Conservation (phyloP, 129 eudicot species). For the Helianthus tuberosus region DNA sequence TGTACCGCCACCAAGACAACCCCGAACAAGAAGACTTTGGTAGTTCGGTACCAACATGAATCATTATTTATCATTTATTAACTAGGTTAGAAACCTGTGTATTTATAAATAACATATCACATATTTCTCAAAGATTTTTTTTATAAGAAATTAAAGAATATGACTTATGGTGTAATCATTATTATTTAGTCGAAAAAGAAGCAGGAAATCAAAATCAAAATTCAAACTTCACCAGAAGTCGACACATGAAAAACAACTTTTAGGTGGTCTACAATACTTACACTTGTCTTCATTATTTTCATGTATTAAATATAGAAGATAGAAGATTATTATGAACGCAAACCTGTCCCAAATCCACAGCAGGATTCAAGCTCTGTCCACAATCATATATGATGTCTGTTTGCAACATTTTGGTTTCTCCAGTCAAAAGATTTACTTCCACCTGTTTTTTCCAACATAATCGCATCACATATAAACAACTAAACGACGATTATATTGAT, state of each 20-base stretch:
- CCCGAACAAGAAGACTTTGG: background rate
- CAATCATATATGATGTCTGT: conserved; percentile 85
- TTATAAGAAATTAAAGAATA: too few relatives aligned
- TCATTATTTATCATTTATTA: background rate
- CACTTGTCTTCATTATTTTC: too few relatives aligned
- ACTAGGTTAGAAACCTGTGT: too few relatives aligned
- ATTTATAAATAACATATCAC: too few relatives aligned
- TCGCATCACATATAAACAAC: background rate
- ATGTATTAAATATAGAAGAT: too few relatives aligned
- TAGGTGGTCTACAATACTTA: too few relatives aligned
- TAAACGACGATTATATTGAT: background rate
- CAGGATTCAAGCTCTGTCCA: conserved; percentile 95
- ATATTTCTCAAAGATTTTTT: too few relatives aligned
- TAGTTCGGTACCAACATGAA: background rate
- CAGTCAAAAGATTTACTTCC: conserved; percentile 74
- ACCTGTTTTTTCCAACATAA: conserved; percentile 51
- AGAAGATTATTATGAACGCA: background rate
- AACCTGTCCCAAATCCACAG: conserved; percentile 97
- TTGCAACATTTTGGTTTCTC: conserved; percentile 74
- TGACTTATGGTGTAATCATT: too few relatives aligned
- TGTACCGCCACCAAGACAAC: background rate
- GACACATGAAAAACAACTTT: too few relatives aligned
- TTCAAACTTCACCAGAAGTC: too few relatives aligned
- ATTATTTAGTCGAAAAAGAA: too few relatives aligned
- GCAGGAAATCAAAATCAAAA: too few relatives aligned